Percentiles rank a stretch among this genome's conserved stretches.
phyloP scores from a whole-genome alignment of 257 asterid species.

The Leptodermis oblonga region DNA sequence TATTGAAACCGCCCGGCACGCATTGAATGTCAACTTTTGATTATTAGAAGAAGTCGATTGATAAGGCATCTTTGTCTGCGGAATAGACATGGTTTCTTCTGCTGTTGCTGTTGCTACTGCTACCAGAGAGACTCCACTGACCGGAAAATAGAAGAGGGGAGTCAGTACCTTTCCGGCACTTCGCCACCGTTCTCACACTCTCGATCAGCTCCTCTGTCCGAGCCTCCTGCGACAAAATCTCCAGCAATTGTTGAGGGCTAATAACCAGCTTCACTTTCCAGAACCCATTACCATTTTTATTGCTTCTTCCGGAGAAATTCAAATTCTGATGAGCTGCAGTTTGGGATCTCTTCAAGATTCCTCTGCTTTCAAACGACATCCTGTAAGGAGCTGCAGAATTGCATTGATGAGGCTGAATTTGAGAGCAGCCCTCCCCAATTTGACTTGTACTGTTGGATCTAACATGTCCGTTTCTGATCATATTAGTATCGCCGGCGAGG shows the following conservation, averaged over 20 bases:
- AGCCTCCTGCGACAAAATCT: conserved; percentile 69
- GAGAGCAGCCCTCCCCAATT: conserved; percentile 27
- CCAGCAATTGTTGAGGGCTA: conserved; percentile 56
- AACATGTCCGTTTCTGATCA: conserved; percentile 37
- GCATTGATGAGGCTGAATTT: conserved; percentile 6
- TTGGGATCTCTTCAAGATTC: conserved; percentile 23
- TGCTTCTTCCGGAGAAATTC: background rate
- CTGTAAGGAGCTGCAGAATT: conserved; percentile 39
- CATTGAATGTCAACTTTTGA: no score
- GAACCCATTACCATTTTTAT: conserved; percentile 23
- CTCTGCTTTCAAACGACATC: conserved; percentile 68
- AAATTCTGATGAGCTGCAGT: conserved; percentile 2
- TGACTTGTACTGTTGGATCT: conserved; percentile 43
- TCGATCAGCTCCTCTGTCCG: conserved; percentile 77
- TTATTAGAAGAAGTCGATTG: background rate
- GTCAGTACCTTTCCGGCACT: conserved; percentile 53
- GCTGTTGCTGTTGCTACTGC: conserved; percentile 43
- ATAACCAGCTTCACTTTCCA: conserved; percentile 93
- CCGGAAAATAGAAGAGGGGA: conserved; percentile 42
- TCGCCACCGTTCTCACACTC: conserved; percentile 80
- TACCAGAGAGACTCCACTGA: conserved; percentile 71
- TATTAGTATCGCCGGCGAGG: background rate
- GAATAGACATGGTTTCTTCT: conserved; percentile 18
- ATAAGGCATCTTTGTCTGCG: conserved; percentile 27
- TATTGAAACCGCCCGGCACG: no score